Evolutionary conservation across 257 asterid genomes (phyloP), one percentile per base, ranked within the genome.

Genomic region (Salvia hispanica): DNA sequence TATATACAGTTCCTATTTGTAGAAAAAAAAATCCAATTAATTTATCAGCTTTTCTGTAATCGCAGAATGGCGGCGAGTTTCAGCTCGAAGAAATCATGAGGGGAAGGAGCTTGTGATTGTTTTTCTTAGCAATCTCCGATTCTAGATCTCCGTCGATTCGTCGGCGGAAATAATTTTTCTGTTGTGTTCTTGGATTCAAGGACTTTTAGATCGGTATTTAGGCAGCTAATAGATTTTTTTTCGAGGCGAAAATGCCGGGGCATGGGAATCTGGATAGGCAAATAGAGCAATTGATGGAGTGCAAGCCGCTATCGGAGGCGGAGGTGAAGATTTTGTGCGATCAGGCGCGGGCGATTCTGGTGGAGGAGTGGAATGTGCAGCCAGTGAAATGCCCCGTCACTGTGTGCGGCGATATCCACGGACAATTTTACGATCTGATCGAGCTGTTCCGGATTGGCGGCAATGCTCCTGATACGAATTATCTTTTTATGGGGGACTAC

Each of bases 371-470:
- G 95, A 91, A 91, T 63, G 97, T 91, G 72, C 97, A 88, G 79
- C 97, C 97, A 72, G 97, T 91, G 73, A 91, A 86, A 81, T 91
- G 97, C 70, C 97, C 96, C 16, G 96, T 91, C 45, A 91, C 97
- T 39, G 95, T 91, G 56, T 90, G 97, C 81, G 97, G 97, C 2
- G 97, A 90, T 62, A 90, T 90, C 62, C 95, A 90, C 13, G 96
- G 97, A 2, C 97, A 91, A 76, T 91, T 91, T 64, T 91, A 91
- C 77, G 97, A 91, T 83, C 85, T 91, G 58, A 80, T 91, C 72
- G 97, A 91, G 85, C 95, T 91, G 42, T 91, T 91, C 55, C 81
- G 92, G 71, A 91, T 88, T 21, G 97, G 97, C 9, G 97, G 97
- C 60, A 84, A 79, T 40, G 76, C 96, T 63, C 97, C 96, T 12